phyloP scores from a whole-genome alignment of 1,284 basidiomycete genomes.

The Sporisorium reilianum region DNA sequence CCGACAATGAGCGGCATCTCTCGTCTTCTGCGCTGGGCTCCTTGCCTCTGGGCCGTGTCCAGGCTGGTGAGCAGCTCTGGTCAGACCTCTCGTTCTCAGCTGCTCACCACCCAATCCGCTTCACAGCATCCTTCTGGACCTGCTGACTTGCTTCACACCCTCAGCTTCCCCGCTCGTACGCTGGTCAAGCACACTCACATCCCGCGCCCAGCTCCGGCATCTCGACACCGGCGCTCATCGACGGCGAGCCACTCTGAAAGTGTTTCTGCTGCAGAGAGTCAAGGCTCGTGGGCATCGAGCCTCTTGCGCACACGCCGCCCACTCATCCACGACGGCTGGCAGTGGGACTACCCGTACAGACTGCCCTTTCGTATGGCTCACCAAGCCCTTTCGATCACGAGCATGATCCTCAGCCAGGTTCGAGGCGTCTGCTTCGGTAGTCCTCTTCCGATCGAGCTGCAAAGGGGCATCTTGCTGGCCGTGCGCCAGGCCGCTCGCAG shows the following conservation, averaged over 20 bases:
- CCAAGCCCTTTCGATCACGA: neutral
- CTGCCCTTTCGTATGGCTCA: neutral
- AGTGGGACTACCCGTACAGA: conserved; percentile 21
- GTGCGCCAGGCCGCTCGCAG: neutral
- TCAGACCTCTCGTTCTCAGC: conserved; percentile 12
- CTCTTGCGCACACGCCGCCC: conserved; percentile 5
- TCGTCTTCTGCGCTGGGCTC: conserved; percentile 27
- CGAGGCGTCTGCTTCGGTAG: neutral
- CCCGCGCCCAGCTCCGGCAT: neutral
- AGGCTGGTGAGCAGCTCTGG: conserved; percentile 13
- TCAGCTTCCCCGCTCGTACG: conserved; percentile 29
- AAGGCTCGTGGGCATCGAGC: neutral
- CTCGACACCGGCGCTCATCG: neutral
- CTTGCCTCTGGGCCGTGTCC: conserved; percentile 32
- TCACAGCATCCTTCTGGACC: conserved; percentile 1
- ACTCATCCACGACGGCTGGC: conserved; percentile 16
- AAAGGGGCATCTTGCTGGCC: neutral
- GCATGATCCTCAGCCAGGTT: neutral
- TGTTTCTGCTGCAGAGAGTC: too few species aligned
- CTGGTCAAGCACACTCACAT: conserved; percentile 12
- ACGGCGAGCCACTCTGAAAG: neutral
- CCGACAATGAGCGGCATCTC: conserved; percentile 27
- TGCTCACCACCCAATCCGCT: conserved; percentile 15
- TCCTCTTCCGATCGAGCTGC: conserved; percentile 6
- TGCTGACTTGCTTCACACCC: conserved; percentile 16